These are phyloP conservation scores for Suhomyces wounanorum DNA, from an alignment of 1,139 yeast species.

Conservation along the genomic window DNA sequence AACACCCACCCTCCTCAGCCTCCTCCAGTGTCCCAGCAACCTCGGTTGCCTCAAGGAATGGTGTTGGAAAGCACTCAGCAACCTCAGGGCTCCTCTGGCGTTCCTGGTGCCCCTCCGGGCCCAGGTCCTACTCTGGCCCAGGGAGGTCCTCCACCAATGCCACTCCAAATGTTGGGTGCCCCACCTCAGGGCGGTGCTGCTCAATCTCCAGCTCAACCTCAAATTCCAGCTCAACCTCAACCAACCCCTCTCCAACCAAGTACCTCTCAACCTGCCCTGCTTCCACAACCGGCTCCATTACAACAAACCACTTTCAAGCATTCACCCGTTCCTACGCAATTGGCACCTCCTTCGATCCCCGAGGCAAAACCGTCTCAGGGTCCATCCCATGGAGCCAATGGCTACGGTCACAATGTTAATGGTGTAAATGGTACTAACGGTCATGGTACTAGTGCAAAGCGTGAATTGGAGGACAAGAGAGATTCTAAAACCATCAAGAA, in stretches of 20 bases:
- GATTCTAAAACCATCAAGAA: slow-evolving; percentile 28
- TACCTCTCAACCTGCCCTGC: slow-evolving; percentile 19
- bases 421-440: slow-evolving; percentile 8
- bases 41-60: slow-evolving; percentile 59
- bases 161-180: slow-evolving; percentile 10
- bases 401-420: not conserved
- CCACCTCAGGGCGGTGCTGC: slow-evolving; percentile 7
- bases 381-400: not conserved
- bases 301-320: slow-evolving; percentile 28
- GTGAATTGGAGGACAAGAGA: slow-evolving; percentile 42
- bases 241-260: not conserved
- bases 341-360: slow-evolving; percentile 9
- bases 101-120: slow-evolving; percentile 11
- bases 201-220: not conserved
- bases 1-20: slow-evolving; percentile 68
- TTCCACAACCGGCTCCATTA: slow-evolving; percentile 30
- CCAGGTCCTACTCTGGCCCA: slow-evolving; percentile 3
- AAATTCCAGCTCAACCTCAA: not conserved
- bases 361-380: slow-evolving; percentile 5
- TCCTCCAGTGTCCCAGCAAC: slow-evolving; percentile 64
- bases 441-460: slow-evolving; percentile 21
- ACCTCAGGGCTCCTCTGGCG: slow-evolving; percentile 22
- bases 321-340: slow-evolving; percentile 23
- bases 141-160: slow-evolving; percentile 4
- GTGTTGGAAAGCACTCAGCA: slow-evolving; percentile 52